Conservation (phyloP, 441 rosid genomes). For the Pelargonium exstipulatum region DNA sequence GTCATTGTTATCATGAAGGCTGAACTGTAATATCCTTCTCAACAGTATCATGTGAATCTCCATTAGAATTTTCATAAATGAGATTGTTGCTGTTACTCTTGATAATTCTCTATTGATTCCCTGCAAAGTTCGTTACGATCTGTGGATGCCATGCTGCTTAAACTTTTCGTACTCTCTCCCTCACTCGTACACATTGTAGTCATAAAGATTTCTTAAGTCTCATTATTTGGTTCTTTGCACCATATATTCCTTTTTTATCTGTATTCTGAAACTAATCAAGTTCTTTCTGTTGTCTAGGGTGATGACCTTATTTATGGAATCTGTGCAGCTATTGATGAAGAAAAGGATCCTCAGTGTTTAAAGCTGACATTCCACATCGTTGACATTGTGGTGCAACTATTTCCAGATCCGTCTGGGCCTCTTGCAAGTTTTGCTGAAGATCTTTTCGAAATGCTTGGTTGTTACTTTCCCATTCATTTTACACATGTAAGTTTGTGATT, state of each 20-base stretch:
- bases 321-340: slow-evolving; percentile 77
- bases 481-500: slow-evolving; percentile 64
- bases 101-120: background rate
- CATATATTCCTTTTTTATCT: background rate
- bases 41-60: background rate
- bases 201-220: slow-evolving; percentile 2
- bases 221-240: slow-evolving; percentile 7
- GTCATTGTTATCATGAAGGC: background rate
- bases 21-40: background rate
- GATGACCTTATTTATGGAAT: slow-evolving; percentile 50
- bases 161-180: background rate
- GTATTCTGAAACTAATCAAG: slow-evolving; percentile 17
- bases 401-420: slow-evolving; percentile 65
- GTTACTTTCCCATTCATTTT: slow-evolving; percentile 87
- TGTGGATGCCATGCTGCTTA: too few species aligned
- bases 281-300: slow-evolving; percentile 42
- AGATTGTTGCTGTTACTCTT: background rate
- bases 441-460: slow-evolving; percentile 55
- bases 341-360: slow-evolving; percentile 89
- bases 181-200: background rate
- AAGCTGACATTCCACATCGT: slow-evolving; percentile 68
- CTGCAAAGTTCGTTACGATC: background rate
- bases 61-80: background rate
- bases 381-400: slow-evolving; percentile 51
- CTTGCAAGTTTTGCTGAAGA: slow-evolving; percentile 49